These are phyloP conservation scores for Adansonia grandidieri DNA, from an alignment of 441 rosid genomes.

Conservation along the genomic window DNA sequence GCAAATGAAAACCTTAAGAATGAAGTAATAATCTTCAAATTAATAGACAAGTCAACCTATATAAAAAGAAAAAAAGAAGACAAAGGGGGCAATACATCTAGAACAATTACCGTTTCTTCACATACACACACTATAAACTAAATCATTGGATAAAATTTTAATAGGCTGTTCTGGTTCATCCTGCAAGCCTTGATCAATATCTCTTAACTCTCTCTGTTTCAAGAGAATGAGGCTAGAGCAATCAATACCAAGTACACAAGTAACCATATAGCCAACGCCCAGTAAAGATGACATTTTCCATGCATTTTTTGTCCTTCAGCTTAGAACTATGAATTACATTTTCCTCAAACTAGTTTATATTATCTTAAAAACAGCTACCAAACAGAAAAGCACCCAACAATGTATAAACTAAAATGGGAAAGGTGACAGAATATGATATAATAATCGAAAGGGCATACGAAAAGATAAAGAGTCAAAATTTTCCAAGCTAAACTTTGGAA, in stretches of 20 bases:
- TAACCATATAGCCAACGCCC: not conserved
- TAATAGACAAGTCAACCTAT: not conserved
- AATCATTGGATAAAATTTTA: not conserved
- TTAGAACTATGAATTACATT: not conserved
- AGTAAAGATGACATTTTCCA: not conserved
- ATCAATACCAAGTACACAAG: not conserved
- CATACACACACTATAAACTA: not conserved
- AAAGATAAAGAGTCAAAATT: not conserved
- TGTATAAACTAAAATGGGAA: not conserved
- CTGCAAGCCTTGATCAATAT: not conserved
- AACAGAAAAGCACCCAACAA: not conserved
- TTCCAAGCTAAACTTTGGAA: conserved; percentile 1
- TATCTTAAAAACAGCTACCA: not conserved
- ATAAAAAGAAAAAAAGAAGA: not conserved
- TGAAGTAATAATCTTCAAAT: not conserved
- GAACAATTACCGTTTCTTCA: not conserved
- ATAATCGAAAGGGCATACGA: not conserved
- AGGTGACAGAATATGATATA: not conserved
- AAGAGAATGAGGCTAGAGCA: not conserved
- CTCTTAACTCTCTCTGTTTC: not conserved
- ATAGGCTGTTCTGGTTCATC: not conserved
- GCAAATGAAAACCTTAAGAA: not conserved
- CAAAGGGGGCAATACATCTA: too few species aligned
- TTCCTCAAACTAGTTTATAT: not conserved
- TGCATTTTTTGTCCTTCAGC: not conserved